These are phyloP conservation scores for Endothia cerciana DNA, from an alignment of 2,329 filamentous ascomycete genomes.

Conservation along the genomic window DNA sequence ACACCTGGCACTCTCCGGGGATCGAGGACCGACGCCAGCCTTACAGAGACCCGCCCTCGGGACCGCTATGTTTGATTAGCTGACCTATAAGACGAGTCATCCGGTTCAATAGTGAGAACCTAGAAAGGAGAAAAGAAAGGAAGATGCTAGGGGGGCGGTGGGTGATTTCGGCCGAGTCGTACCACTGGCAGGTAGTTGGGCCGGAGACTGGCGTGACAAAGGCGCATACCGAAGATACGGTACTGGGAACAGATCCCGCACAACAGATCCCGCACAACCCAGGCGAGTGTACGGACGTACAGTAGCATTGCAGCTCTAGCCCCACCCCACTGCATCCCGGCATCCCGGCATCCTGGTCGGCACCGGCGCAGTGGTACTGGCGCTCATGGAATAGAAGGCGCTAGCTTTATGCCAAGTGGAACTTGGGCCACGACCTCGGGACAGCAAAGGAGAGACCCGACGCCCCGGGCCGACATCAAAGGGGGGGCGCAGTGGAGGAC, in stretches of 20 bases:
- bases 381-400: not conserved
- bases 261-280: not conserved
- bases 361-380: conserved; percentile 10
- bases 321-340: not conserved
- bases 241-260: not conserved
- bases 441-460: not conserved
- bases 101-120: no score
- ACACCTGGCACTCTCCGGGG: conserved; percentile 1
- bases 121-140: not conserved
- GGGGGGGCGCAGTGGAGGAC: not conserved
- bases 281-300: not conserved
- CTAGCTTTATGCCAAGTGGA: conserved; percentile 8
- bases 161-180: no score
- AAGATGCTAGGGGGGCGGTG: no score
- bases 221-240: conserved; percentile 4
- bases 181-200: no score
- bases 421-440: conserved; percentile 11
- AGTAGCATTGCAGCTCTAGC: conserved; percentile 12
- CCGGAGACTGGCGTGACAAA: not conserved
- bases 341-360: conserved; percentile 13
- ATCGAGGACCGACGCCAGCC: not conserved
- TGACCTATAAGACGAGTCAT: no score
- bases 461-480: not conserved
- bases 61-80: no score
- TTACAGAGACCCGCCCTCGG: not conserved